Conservation (phyloP, 1,284 basidiomycete genomes). For the Cryptococcus sp. region DNA sequence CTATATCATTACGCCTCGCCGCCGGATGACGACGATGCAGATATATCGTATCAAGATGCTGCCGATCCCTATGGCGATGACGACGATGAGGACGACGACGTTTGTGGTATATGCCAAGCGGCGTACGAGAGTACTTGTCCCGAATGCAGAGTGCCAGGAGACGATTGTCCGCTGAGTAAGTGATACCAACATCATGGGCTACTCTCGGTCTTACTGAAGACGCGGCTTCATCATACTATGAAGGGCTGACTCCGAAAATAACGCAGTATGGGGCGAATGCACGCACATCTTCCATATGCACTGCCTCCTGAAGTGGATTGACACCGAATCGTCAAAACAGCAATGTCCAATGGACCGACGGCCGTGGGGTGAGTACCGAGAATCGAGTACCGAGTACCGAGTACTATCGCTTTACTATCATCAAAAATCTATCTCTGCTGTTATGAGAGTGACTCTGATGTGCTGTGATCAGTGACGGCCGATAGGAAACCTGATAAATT, state of each 20-base stretch:
- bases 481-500: constrained; percentile 47
- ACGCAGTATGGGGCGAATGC: constrained; percentile 85
- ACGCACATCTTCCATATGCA: constrained; percentile 95
- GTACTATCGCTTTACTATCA: too few species aligned
- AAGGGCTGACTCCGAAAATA: not conserved
- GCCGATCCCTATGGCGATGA: constrained; percentile 50
- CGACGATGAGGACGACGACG: constrained; percentile 74
- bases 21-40: not conserved
- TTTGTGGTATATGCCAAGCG: constrained; percentile 91
- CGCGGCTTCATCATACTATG: not conserved
- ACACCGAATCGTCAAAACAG: constrained; percentile 78
- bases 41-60: constrained; percentile 8
- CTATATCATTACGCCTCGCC: constrained; percentile 32
- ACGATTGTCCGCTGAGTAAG: constrained; percentile 91
- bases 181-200: constrained; percentile 20
- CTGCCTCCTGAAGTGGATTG: constrained; percentile 91
- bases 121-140: constrained; percentile 92
- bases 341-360: constrained; percentile 93
- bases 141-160: constrained; percentile 90
- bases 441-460: constrained; percentile 1
- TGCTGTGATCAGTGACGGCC: constrained; percentile 32
- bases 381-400: constrained; percentile 17
- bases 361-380: constrained; percentile 75
- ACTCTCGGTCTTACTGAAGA: too few species aligned
- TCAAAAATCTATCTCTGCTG: not conserved